phyloP scores from a whole-genome alignment of 2,329 filamentous ascomycete genomes.

The Emergomyces pasteurianus region DNA sequence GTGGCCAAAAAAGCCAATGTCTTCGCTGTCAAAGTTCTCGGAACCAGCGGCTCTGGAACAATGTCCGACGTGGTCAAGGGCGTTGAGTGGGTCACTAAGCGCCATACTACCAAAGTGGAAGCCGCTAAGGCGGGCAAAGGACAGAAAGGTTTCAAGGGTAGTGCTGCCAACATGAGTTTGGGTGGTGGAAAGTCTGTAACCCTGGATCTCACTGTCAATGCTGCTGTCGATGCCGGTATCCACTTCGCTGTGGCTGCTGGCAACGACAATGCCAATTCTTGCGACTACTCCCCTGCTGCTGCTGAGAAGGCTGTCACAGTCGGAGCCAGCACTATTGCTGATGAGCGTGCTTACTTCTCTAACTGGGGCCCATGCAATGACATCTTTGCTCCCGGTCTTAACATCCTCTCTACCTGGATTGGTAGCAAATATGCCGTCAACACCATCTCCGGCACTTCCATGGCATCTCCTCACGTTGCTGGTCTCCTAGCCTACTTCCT shows the following conservation, averaged over 20 bases:
- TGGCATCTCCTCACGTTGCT: conserved; percentile 94
- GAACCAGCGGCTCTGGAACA: conserved; percentile 91
- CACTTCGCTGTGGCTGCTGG: conserved; percentile 98
- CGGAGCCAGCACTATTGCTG: conserved; percentile 82
- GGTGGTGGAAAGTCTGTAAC: conserved; percentile 92
- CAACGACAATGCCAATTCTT: conserved; percentile 97
- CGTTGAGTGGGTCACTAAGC: conserved; percentile 82
- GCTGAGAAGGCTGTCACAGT: conserved; percentile 88
- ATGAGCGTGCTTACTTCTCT: conserved; percentile 99
- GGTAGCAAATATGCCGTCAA: conserved; percentile 92
- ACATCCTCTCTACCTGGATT: conserved; percentile 97
- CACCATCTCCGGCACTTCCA: conserved; percentile 98
- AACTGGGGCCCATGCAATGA: conserved; percentile 99
- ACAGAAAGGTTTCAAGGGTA: conserved; percentile 95
- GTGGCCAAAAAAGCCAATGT: conserved; percentile 98
- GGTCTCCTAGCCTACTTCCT: conserved; percentile 97
- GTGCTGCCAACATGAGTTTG: conserved; percentile 97
- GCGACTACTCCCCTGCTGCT: conserved; percentile 96
- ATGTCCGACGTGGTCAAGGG: conserved; percentile 99
- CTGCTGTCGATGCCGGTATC: conserved; percentile 78
- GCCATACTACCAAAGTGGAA: conserved; percentile 64
- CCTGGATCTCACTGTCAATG: conserved; percentile 86
- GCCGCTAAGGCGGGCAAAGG: conserved; percentile 74
- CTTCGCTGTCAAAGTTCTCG: conserved; percentile 95
- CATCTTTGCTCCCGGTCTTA: conserved; percentile 94